Conservation (phyloP, 2,329 filamentous ascomycete genomes). For the Pyricularia sp. region DNA sequence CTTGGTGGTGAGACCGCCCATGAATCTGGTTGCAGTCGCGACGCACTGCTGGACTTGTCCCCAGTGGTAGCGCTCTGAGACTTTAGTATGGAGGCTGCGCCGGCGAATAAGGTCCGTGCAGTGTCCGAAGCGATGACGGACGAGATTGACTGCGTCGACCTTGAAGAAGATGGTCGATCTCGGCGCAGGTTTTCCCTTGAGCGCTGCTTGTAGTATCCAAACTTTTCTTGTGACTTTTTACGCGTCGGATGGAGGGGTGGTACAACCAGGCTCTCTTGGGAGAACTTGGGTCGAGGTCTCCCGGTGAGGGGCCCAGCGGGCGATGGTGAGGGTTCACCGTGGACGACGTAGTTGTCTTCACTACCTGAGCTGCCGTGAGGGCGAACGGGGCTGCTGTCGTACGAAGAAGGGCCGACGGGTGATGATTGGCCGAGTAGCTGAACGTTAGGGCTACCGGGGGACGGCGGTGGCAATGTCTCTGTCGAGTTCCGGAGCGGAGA, state of each 20-base stretch:
- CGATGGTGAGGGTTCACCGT: slow-evolving; percentile 32
- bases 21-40: slow-evolving; percentile 3
- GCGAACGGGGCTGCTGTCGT: slow-evolving; percentile 20
- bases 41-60: background rate
- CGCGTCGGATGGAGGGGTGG: slow-evolving; percentile 41
- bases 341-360: slow-evolving; percentile 44
- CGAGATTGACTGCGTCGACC: slow-evolving; percentile 40
- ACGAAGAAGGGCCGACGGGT: slow-evolving; percentile 29
- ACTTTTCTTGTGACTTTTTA: slow-evolving; percentile 36
- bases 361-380: slow-evolving; percentile 27
- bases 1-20: slow-evolving; percentile 3
- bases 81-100: slow-evolving; percentile 18
- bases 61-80: background rate
- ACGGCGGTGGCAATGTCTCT: slow-evolving; percentile 29
- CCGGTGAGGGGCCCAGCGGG: slow-evolving; percentile 27
- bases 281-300: slow-evolving; percentile 36
- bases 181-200: slow-evolving; percentile 42
- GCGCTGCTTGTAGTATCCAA: slow-evolving; percentile 37
- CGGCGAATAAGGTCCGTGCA: slow-evolving; percentile 25
- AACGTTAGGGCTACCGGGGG: slow-evolving; percentile 40
- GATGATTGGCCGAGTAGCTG: slow-evolving; percentile 42
- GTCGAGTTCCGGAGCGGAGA: slow-evolving; percentile 30
- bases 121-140: slow-evolving; percentile 43
- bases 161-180: slow-evolving; percentile 25
- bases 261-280: slow-evolving; percentile 51